Conservation (phyloP, 1,284 basidiomycete genomes). For the Microbotryum lychnidis-dioicae region DNA sequence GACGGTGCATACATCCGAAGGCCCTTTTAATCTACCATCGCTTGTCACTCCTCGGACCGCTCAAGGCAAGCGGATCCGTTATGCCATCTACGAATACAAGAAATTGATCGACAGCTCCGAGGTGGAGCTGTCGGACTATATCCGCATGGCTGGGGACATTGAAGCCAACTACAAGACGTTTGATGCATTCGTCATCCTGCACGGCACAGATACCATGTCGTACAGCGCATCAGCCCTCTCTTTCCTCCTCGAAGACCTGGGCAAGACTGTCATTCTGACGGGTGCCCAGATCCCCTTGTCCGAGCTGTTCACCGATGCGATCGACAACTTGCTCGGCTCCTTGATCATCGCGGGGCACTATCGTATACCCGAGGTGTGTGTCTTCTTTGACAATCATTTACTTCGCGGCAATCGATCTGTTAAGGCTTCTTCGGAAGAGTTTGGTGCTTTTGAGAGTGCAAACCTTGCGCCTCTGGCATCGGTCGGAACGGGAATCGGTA, state of each 20-base stretch:
- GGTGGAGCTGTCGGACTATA: constrained; percentile 56
- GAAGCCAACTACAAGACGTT: constrained; percentile 76
- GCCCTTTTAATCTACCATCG: constrained; percentile 57
- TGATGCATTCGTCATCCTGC: constrained; percentile 82
- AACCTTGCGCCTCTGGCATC: constrained; percentile 78
- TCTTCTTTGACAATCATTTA: constrained; percentile 82
- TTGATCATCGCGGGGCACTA: constrained; percentile 80
- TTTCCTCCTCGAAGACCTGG: constrained; percentile 81
- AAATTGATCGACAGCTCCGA: constrained; percentile 77
- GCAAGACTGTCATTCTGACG: constrained; percentile 62
- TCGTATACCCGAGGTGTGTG: constrained; percentile 62
- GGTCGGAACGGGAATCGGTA: constrained; percentile 77
- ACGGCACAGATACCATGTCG: constrained; percentile 76
- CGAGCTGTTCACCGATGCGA: constrained; percentile 53
- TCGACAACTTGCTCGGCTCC: constrained; percentile 80
- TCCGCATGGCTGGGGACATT: constrained; percentile 78
- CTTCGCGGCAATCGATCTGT: constrained; percentile 70
- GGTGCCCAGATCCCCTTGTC: constrained; percentile 80
- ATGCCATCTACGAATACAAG: constrained; percentile 58
- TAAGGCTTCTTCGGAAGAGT: constrained; percentile 74
- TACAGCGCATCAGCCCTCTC: constrained; percentile 79
- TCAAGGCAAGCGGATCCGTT: constrained; percentile 68
- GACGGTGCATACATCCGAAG: constrained; percentile 41
- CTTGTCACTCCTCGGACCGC: constrained; percentile 65
- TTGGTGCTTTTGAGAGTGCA: constrained; percentile 77